phyloP scores from a whole-genome alignment of 148 eudicot species.

The Chenopodium berlandieri region DNA sequence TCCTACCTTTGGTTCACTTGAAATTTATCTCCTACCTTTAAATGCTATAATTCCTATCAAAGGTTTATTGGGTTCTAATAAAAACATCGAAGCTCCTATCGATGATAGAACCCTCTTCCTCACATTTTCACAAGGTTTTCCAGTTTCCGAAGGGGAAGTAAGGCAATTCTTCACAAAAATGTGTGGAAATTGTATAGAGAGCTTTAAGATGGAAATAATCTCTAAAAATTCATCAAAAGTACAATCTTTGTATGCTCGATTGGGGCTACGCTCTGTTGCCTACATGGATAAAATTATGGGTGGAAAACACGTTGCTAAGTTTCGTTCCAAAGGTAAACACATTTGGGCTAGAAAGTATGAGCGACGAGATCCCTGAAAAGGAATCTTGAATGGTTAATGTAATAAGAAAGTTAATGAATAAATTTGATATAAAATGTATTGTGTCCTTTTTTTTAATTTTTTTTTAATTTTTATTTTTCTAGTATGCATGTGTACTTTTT shows the following conservation, averaged over 20 bases:
- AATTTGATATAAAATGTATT: background rate
- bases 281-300: constrained; percentile 30
- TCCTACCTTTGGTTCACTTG: constrained; percentile 26
- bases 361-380: constrained; percentile 21
- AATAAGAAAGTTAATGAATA: background rate
- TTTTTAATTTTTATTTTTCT: too few relatives aligned
- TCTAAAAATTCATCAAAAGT: background rate
- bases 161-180: constrained; percentile 21
- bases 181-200: constrained; percentile 40
- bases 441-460: background rate
- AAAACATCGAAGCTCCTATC: constrained; percentile 18
- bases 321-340: constrained; percentile 38
- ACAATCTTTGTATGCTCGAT: constrained; percentile 34
- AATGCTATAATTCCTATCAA: background rate
- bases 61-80: constrained; percentile 28
- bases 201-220: constrained; percentile 21
- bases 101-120: constrained; percentile 43
- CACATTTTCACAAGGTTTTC: constrained; percentile 42
- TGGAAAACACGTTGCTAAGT: constrained; percentile 27
- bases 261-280: constrained; percentile 24
- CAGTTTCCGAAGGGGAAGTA: constrained; percentile 31
- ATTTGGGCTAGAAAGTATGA: constrained; percentile 46
- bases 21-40: constrained; percentile 16
- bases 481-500: too few relatives aligned
- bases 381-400: background rate